phyloP scores from a whole-genome alignment of 1,139 yeast genomes.

The Debaryomyces psychrophilus region DNA sequence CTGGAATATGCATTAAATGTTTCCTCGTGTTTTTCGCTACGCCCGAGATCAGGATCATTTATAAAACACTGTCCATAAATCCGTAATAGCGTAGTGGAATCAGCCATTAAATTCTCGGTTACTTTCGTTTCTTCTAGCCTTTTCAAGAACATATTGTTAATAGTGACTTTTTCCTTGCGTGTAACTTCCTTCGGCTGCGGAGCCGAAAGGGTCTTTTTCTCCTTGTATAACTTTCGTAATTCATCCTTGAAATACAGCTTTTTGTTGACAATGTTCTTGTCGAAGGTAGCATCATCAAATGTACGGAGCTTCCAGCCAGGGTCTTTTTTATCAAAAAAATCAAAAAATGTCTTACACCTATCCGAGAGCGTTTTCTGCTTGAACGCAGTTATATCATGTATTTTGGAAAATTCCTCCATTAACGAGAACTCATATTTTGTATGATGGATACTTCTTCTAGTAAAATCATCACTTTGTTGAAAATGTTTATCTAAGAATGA shows the following conservation, averaged over 20 bases:
- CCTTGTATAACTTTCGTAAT: constrained; percentile 13
- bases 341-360: constrained; percentile 33
- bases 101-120: constrained; percentile 41
- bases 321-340: constrained; percentile 20
- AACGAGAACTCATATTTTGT: constrained; percentile 31
- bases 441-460: constrained; percentile 31
- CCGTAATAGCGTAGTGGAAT: constrained; percentile 35
- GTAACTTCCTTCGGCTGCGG: constrained; percentile 17
- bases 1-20: constrained; percentile 23
- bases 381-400: constrained; percentile 16
- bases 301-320: constrained; percentile 32
- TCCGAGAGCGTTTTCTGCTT: constrained; percentile 9
- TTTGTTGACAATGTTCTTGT: constrained; percentile 34
- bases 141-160: constrained; percentile 22
- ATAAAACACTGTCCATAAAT: constrained; percentile 43
- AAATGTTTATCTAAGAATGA: constrained; percentile 18
- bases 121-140: constrained; percentile 20
- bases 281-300: constrained; percentile 24
- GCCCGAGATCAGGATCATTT: constrained; percentile 12
- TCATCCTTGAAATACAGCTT: constrained; percentile 20
- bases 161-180: constrained; percentile 22
- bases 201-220: constrained; percentile 14
- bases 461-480: constrained; percentile 19
- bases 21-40: constrained; percentile 12
- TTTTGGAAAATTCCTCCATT: constrained; percentile 18